phyloP scores from a whole-genome alignment of 2,329 filamentous ascomycete genomes.

The Hypoxylon sp. region DNA sequence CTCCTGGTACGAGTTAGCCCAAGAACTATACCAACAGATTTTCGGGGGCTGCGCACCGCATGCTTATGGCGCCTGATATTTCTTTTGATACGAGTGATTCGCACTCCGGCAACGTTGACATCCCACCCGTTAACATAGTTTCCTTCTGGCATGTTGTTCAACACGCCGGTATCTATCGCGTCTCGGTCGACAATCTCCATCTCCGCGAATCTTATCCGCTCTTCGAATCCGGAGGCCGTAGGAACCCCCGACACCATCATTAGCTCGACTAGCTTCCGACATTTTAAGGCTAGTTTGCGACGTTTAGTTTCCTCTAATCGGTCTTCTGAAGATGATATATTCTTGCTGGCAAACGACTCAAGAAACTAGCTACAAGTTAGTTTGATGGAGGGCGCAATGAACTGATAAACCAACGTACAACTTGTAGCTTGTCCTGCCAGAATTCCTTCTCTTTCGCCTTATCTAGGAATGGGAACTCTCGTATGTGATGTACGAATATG shows the following conservation, averaged over 20 bases:
- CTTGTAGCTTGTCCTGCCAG: slow-evolving; percentile 98
- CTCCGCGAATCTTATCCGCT: slow-evolving; percentile 95
- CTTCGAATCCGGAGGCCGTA: slow-evolving; percentile 96
- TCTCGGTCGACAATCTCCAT: slow-evolving; percentile 96
- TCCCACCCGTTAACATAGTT: slow-evolving; percentile 97
- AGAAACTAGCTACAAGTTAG: slow-evolving; percentile 77
- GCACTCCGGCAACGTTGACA: slow-evolving; percentile 92
- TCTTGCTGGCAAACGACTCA: slow-evolving; percentile 96
- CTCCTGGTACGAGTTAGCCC: slow-evolving; percentile 69
- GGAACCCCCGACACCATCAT: slow-evolving; percentile 99
- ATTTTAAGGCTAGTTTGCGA: slow-evolving; percentile 91
- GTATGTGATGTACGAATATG: slow-evolving; percentile 98
- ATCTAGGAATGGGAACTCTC: slow-evolving; percentile 97
- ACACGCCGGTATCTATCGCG: slow-evolving; percentile 90
- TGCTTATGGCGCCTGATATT: slow-evolving; percentile 93
- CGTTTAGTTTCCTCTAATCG: slow-evolving; percentile 96
- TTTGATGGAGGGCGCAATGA: slow-evolving; percentile 1
- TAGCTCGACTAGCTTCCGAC: slow-evolving; percentile 94
- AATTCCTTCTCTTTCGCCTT: slow-evolving; percentile 99
- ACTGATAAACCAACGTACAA: slow-evolving; percentile 70
- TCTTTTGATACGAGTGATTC: slow-evolving; percentile 84
- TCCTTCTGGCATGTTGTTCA: slow-evolving; percentile 90
- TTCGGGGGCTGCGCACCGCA: slow-evolving; percentile 72
- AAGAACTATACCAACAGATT: neutral
- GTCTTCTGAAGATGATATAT: slow-evolving; percentile 97